Evolutionary conservation across 2,329 filamentous ascomycete genomes (phyloP), one percentile per base, ranked within the genome.

Genomic region (Nothopassalora personata): DNA sequence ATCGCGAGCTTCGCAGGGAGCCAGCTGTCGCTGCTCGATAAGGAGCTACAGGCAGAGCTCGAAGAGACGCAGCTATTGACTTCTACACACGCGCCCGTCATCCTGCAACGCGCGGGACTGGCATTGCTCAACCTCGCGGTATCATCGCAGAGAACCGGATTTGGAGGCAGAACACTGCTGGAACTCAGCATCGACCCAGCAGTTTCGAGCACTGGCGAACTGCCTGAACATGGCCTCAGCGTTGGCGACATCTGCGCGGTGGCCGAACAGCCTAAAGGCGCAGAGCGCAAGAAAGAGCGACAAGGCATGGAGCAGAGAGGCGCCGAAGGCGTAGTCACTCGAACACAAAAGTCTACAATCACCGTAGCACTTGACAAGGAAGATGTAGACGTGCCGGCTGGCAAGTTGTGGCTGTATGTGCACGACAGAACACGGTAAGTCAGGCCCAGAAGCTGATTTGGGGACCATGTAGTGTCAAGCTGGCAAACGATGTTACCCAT

Each of bases 91-190:
- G 85, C 86, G 51, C 90, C 90, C 4, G 77, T 82, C 0, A 80
- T 83, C 0, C 84, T 95, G 11, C 84, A 90, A 70, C 85, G 88
- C 59, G 88, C 88, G 5, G 90, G 90, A n/a, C 81, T 91, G 45
- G 90, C 90, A 33, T 80, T 94, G 67, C 84, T 86, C 15, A 93
- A 92, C 73, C 83, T 97, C 8, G 77, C 83, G 33, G 78, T 96
- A 34, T 79, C 82, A 10, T 87, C 88, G 18, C 89, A 89, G 71
- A 87, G 92, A 31, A 99, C 94, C 0, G 94, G 94, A 0, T 80
- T 97, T 39, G 94, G 92, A 15, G 94, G 94, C n/a, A 89, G 91
- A 64, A 91, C 90, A 0, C 88, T 99, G 1, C 78, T 97, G 3
- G 92, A 97, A 73, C 84, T 99, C 5, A 79, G 77, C 15, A 79